A percentile compares a stretch with the other conserved stretches of the same genome.
phyloP scores from a whole-genome alignment of 139 green algal species.

The Asterochloris sp. region DNA sequence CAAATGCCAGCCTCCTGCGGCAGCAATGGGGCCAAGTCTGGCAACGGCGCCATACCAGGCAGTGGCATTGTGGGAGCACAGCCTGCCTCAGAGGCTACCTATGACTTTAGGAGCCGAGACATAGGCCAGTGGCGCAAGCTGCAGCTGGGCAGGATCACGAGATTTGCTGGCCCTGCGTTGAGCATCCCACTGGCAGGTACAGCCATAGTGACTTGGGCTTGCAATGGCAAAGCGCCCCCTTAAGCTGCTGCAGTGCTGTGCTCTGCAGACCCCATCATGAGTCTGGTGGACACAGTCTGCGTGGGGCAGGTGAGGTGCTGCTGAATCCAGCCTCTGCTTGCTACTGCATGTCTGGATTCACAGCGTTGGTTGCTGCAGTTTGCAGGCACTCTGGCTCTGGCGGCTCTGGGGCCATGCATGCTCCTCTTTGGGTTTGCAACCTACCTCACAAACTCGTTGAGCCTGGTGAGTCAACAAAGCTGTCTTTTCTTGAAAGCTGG shows the following conservation, averaged over 20 bases:
- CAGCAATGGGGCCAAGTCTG: too few species aligned
- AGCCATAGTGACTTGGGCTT: too few species aligned
- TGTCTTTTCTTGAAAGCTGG: too few species aligned
- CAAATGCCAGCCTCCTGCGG: too few species aligned
- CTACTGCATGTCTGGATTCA: background rate
- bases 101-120: too few species aligned
- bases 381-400: conserved; percentile 18
- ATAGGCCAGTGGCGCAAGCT: background rate
- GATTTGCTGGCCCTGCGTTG: conserved; percentile 37
- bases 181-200: conserved; percentile 53
- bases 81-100: too few species aligned
- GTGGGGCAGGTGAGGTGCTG: conserved; percentile 44
- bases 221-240: too few species aligned
- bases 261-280: conserved; percentile 69
- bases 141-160: background rate
- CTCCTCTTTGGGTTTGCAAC: conserved; percentile 69
- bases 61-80: too few species aligned
- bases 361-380: background rate
- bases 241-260: too few species aligned
- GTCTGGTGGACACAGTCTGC: conserved; percentile 68
- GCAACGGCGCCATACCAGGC: too few species aligned
- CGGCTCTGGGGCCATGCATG: conserved; percentile 62
- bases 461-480: background rate
- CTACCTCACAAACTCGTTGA: conserved; percentile 23
- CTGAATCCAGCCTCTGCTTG: background rate